Percentiles rank a stretch among this genome's conserved stretches.
Conservation (phyloP, 2,329 filamentous ascomycete genomes). For the Chaetomiaceae sp. region DNA sequence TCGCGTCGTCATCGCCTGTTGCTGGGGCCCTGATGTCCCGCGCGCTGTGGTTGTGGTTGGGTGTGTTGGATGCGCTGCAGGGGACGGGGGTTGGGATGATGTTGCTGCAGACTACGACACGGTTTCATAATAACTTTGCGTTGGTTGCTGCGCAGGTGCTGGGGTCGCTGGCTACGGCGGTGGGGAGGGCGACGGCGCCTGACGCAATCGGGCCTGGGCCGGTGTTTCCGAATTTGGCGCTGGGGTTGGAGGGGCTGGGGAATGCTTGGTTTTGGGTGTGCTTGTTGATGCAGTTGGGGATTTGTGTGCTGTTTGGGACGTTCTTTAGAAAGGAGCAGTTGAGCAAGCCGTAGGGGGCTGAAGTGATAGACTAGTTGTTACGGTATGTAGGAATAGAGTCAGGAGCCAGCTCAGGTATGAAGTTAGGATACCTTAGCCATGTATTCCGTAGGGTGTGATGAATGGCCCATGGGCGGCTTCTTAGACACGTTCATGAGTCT, state of each 20-base stretch:
- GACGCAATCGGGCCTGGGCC: conserved; percentile 55
- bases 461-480: no score
- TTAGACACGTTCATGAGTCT: no score
- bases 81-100: conserved; percentile 65
- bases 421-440: neutral
- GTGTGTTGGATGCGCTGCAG: conserved; percentile 58
- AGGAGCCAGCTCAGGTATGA: neutral
- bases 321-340: conserved; percentile 55
- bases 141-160: conserved; percentile 57
- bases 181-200: conserved; percentile 54
- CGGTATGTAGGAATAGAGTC: neutral
- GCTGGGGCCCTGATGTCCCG: conserved; percentile 51
- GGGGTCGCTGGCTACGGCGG: conserved; percentile 56
- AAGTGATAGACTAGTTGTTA: neutral
- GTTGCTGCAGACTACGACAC: conserved; percentile 57
- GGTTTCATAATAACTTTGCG: conserved; percentile 59
- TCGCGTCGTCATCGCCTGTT: conserved; percentile 46
- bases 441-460: no score
- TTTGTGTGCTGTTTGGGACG: conserved; percentile 51
- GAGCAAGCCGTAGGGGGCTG: conserved; percentile 40
- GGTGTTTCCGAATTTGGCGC: conserved; percentile 57
- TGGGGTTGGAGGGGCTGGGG: conserved; percentile 40
- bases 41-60: conserved; percentile 61
- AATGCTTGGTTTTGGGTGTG: conserved; percentile 58
- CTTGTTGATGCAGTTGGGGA: conserved; percentile 50